Conservation (phyloP, 2,329 filamentous ascomycete genomes). For the Hysterium pulicare region DNA sequence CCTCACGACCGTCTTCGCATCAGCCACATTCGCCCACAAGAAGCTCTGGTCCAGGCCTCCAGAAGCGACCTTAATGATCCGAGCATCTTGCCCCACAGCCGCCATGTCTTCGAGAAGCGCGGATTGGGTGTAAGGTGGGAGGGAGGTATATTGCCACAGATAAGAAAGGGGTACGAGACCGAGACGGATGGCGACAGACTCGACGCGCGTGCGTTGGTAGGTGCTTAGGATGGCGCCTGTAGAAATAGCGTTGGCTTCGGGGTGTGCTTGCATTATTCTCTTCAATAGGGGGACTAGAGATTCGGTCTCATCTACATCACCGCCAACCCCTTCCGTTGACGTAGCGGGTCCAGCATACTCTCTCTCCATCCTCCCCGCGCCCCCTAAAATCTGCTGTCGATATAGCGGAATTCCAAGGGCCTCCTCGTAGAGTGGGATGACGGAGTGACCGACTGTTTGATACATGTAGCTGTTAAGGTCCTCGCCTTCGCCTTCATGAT, state of each 20-base stretch:
- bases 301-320: constrained; percentile 76
- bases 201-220: constrained; percentile 93
- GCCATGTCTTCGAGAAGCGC: constrained; percentile 78
- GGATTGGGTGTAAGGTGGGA: constrained; percentile 54
- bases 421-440: constrained; percentile 79
- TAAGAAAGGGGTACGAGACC: constrained; percentile 79
- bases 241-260: constrained; percentile 79
- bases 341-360: constrained; percentile 56
- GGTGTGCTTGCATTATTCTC: constrained; percentile 64
- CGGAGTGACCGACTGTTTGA: constrained; percentile 87
- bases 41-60: constrained; percentile 78
- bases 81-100: constrained; percentile 72
- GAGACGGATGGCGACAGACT: constrained; percentile 83
- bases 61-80: constrained; percentile 92
- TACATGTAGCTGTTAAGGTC: constrained; percentile 99
- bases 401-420: constrained; percentile 82
- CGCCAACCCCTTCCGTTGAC: constrained; percentile 3
- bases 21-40: constrained; percentile 77
- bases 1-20: constrained; percentile 44
- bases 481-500: constrained; percentile 42
- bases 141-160: constrained; percentile 83
- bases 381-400: constrained; percentile 70
- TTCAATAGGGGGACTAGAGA: constrained; percentile 74
- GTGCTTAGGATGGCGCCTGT: constrained; percentile 91
- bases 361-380: constrained; percentile 65